These are phyloP conservation scores for Myriosclerotinia duriaeana DNA, from an alignment of 2,329 filamentous ascomycete species.

Conservation along the genomic window DNA sequence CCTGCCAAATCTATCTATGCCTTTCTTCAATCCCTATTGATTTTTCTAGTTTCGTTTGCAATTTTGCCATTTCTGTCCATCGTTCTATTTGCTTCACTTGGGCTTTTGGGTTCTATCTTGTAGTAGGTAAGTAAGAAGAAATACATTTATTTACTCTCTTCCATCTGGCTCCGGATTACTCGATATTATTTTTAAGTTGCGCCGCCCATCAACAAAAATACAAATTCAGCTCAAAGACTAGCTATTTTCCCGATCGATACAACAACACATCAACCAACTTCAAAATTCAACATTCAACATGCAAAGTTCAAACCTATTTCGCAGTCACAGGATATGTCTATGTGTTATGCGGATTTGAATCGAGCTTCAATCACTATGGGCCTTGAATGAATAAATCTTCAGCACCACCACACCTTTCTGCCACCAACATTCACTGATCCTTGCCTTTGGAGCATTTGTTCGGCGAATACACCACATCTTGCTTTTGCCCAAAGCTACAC, in stretches of 20 bases:
- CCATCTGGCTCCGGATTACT: too few species aligned
- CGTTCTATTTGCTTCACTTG: background rate
- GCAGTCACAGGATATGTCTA: background rate
- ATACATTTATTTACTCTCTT: too few species aligned
- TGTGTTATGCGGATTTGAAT: background rate
- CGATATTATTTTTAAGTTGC: too few species aligned
- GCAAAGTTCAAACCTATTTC: background rate
- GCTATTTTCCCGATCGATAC: background rate
- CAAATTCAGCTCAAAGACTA: background rate
- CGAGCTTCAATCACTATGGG: conserved; percentile 5
- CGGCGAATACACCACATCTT: conserved; percentile 25
- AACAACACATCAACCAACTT: background rate
- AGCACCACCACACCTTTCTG: conserved; percentile 1
- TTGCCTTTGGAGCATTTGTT: conserved; percentile 26
- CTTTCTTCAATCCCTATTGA: conserved; percentile 7
- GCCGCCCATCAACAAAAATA: too few species aligned
- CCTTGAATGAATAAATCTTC: background rate
- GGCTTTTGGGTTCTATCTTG: background rate
- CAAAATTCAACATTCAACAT: background rate
- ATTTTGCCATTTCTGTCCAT: background rate
- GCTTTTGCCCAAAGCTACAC: conserved; percentile 15
- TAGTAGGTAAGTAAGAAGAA: too few species aligned
- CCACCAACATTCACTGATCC: conserved; percentile 11
- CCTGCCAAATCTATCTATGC: background rate
- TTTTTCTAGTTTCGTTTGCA: conserved; percentile 1